Percentiles rank a stretch among this genome's conserved stretches.
Conservation (phyloP, 257 asterid genomes). For the Solanum corneliomulleri region DNA sequence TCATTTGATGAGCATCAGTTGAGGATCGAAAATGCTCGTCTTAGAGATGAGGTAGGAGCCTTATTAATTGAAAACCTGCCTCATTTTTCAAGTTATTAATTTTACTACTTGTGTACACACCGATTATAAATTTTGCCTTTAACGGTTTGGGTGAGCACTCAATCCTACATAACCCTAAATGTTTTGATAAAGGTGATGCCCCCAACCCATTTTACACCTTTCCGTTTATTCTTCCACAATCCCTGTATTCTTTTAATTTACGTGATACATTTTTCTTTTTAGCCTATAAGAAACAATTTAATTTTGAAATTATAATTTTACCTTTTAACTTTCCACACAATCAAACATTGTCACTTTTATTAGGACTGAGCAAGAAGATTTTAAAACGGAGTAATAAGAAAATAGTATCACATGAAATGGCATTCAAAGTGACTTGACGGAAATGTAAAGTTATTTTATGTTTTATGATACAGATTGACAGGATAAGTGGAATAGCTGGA, state of each 20-base stretch:
- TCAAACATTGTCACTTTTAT: not conserved
- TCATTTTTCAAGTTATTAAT: no score
- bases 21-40: slow-evolving; percentile 64
- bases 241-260: not conserved
- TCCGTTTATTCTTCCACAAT: not conserved
- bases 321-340: not conserved
- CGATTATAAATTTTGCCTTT: not conserved
- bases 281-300: not conserved
- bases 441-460: not conserved
- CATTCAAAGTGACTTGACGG: not conserved
- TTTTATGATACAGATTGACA: slow-evolving; percentile 33
- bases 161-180: not conserved
- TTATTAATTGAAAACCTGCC: not conserved
- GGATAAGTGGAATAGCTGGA: slow-evolving; percentile 70
- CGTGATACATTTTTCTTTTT: not conserved
- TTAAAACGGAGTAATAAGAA: not conserved
- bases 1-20: slow-evolving; percentile 72
- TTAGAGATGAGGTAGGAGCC: slow-evolving; percentile 51
- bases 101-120: not conserved
- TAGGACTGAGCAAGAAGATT: not conserved
- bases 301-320: not conserved
- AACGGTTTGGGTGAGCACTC: not conserved
- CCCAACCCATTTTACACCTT: not conserved
- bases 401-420: not conserved
- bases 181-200: not conserved